Evolutionary conservation across 2,329 filamentous ascomycete genomes (phyloP).

Genomic region (Dichotomopilus funicola): DNA sequence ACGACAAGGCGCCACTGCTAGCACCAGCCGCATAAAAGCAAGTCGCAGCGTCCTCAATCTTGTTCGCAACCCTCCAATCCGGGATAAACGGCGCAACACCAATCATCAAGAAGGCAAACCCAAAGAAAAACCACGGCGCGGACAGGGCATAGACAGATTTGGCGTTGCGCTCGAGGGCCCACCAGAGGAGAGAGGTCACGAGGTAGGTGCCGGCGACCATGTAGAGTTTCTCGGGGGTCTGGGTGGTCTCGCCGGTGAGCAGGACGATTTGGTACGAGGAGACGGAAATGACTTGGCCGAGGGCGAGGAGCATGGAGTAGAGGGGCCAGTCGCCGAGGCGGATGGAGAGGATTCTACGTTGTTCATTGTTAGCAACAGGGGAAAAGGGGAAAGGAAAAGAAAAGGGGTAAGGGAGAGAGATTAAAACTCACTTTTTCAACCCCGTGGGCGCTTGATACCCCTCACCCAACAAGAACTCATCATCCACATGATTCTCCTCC

Average conservation of each 20-base stretch:
- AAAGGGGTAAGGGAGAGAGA: background rate
- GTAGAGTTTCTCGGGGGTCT: constrained; percentile 54
- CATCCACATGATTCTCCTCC: constrained; percentile 27
- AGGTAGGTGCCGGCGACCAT: constrained; percentile 54
- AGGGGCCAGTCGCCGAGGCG: constrained; percentile 59
- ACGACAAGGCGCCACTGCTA: constrained; percentile 57
- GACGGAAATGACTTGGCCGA: constrained; percentile 57
- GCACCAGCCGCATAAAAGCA: constrained; percentile 57
- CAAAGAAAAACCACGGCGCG: constrained; percentile 57
- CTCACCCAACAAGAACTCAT: constrained; percentile 25
- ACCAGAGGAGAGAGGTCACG: constrained; percentile 53
- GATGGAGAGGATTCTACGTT: constrained; percentile 35
- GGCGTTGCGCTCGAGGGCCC: constrained; percentile 52
- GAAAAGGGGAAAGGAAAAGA: background rate
- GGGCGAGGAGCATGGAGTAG: constrained; percentile 54
- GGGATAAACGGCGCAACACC: constrained; percentile 52
- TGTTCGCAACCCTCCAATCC: constrained; percentile 33
- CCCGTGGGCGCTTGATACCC: constrained; percentile 52
- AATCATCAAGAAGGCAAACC: constrained; percentile 56
- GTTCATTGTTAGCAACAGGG: background rate
- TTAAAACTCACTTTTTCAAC: constrained; percentile 39
- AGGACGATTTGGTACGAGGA: constrained; percentile 64
- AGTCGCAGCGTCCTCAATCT: constrained; percentile 54
- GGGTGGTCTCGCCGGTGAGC: constrained; percentile 56
- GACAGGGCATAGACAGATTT: constrained; percentile 53